Evolutionary conservation across 257 asterid species (phyloP), one percentile per base, ranked within the genome.

Genomic region (Solanum tarapatanum): DNA sequence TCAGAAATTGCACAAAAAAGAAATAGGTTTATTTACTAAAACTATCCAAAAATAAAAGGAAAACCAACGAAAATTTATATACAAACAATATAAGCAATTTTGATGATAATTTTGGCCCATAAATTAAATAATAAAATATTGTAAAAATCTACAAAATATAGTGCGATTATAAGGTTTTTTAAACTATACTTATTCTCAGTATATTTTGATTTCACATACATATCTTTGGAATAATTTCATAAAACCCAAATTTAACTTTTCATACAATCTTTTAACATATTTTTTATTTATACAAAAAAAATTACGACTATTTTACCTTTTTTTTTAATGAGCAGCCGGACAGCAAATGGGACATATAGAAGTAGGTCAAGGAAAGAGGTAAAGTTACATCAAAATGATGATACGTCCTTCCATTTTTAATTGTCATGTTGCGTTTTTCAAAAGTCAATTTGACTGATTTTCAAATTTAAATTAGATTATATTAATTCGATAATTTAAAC

Each of bases 401-500:
- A 51, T 51, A 51, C 8, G 1, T 0, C 2, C 3, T 6, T 51
- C 3, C 23, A 51, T 16, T 51, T 16, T 51, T 16, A 51, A 16
- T 16, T 51, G 23, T 51, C 21, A 2, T 2, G 1, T 48, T 16
- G 0, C 0, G 0, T 16, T 16, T 16, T 51, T 51, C 0, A 16
- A 51, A 51, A 51, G 1, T 5, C 3, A 48, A 48, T 48, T 48
- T 51, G 8, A 16, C 0, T 51, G 1, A 51, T 51, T 51, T 51
- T 51, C 0, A 48, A 48, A 16, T 6, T 48, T 43, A 43, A 43
- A 48, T 48, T 16, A 48, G 0, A 48, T 14, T 48, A 48, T 0
- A 48, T 48, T 48, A 16, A 16, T 48, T 48, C 0, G 1, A 48
- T 14, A 48, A 14, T 6, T 48, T 48, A 48, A 14, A 48, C 3